Evolutionary conservation across 1,139 yeast genomes (phyloP).

Genomic region (Candida mesenterica): DNA sequence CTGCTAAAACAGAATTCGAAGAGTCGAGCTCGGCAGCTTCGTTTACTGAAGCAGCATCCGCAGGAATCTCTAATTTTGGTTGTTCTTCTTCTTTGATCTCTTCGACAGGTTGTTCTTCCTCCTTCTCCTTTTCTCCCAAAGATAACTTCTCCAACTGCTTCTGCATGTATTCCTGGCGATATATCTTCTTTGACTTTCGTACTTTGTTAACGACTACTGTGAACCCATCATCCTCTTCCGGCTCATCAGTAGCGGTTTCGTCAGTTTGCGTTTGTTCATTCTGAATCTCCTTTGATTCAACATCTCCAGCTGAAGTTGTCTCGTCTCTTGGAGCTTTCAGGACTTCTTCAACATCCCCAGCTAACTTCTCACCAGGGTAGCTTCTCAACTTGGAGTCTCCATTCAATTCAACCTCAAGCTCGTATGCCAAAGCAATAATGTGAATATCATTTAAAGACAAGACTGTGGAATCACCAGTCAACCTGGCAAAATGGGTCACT

Average conservation of each 20-base stretch:
- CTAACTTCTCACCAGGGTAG: slow-evolving; percentile 62
- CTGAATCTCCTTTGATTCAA: too few species aligned
- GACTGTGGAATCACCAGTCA: slow-evolving; percentile 90
- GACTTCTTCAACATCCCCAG: slow-evolving; percentile 18
- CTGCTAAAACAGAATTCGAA: slow-evolving; percentile 23
- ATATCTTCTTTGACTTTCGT: slow-evolving; percentile 11
- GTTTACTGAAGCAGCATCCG: slow-evolving; percentile 7
- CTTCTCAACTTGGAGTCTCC: slow-evolving; percentile 72
- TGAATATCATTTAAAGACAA: slow-evolving; percentile 89
- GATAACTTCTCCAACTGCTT: slow-evolving; percentile 53
- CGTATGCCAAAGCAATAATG: slow-evolving; percentile 87
- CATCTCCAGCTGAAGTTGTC: slow-evolving; percentile 4
- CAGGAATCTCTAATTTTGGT: too few species aligned
- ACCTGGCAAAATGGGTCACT: slow-evolving; percentile 73
- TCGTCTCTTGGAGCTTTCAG: too few species aligned
- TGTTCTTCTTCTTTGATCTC: slow-evolving; percentile 11
- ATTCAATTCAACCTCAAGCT: slow-evolving; percentile 67
- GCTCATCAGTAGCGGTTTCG: slow-evolving; percentile 11
- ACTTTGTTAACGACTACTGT: slow-evolving; percentile 9
- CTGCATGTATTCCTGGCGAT: slow-evolving; percentile 49
- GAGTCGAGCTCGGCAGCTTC: slow-evolving; percentile 11
- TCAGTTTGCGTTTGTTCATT: slow-evolving; percentile 12
- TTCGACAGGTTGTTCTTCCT: slow-evolving; percentile 10
- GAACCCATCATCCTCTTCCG: slow-evolving; percentile 11
- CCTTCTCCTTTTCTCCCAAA: slow-evolving; percentile 23